Conservation (phyloP, 148 eudicot species). For the Cornus suecica region DNA sequence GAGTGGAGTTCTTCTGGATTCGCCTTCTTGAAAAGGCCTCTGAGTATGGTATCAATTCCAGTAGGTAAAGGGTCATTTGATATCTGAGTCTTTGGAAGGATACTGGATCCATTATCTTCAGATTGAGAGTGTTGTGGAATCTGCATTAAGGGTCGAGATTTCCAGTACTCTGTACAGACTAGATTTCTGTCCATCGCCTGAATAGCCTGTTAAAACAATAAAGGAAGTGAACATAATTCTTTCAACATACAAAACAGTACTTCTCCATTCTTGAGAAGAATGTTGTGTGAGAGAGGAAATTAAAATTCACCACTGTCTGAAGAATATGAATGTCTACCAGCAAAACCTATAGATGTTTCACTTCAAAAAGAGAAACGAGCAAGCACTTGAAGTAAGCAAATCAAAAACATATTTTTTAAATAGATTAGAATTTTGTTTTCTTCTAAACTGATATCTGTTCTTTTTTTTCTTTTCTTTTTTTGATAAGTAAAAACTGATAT, state of each 20-base stretch:
- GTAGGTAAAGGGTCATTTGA: constrained; percentile 15
- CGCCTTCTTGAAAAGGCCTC: constrained; percentile 75
- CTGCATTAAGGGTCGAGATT: constrained; percentile 57
- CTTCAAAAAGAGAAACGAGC: background rate
- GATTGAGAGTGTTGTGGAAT: constrained; percentile 43
- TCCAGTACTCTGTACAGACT: constrained; percentile 72
- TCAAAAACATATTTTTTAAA: too few relatives aligned
- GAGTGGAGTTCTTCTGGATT: constrained; percentile 59
- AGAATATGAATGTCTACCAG: background rate
- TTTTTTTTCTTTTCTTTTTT: too few relatives aligned
- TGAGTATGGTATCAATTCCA: constrained; percentile 40
- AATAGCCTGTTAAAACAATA: constrained; percentile 44
- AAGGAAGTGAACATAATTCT: background rate
- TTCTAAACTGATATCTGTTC: too few relatives aligned
- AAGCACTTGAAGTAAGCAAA: background rate
- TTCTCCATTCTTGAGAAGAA: background rate
- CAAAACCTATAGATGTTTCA: background rate
- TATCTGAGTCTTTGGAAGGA: constrained; percentile 16
- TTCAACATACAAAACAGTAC: background rate
- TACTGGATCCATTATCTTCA: constrained; percentile 13
- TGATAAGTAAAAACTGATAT: too few relatives aligned
- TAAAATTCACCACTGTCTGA: background rate
- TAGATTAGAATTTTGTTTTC: too few relatives aligned
- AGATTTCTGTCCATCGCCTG: constrained; percentile 63
- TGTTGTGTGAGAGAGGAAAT: background rate